Percentiles rank a stretch among this genome's conserved stretches.
Evolutionary conservation across 306 rosid genomes (phyloP).

Genomic region (Castanea sativa): DNA sequence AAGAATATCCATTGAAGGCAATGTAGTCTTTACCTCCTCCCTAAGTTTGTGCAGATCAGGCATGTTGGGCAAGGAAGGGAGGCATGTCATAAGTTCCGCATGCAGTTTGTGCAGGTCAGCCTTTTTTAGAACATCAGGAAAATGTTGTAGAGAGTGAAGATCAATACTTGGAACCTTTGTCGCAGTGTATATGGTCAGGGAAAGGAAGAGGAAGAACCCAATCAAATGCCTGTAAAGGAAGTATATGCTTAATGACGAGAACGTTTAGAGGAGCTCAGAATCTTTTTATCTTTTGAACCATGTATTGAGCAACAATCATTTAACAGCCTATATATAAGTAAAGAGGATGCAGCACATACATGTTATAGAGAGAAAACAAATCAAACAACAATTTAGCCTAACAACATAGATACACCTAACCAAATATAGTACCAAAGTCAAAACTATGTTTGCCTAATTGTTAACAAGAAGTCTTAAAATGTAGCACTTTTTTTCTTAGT

Average conservation of each 20-base stretch:
- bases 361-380: background rate
- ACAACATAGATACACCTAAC: background rate
- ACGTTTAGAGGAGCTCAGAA: background rate
- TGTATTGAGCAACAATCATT: background rate
- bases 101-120: slow-evolving; percentile 76
- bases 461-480: background rate
- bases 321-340: background rate
- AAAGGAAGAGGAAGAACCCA: slow-evolving; percentile 88
- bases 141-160: slow-evolving; percentile 63
- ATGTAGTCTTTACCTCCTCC: slow-evolving; percentile 51
- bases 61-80: slow-evolving; percentile 69
- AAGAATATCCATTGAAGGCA: slow-evolving; percentile 51
- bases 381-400: background rate
- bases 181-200: slow-evolving; percentile 91
- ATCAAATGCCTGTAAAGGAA: slow-evolving; percentile 79
- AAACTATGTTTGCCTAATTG: background rate
- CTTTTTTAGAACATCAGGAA: slow-evolving; percentile 66
- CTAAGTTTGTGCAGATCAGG: slow-evolving; percentile 63
- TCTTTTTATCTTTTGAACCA: background rate
- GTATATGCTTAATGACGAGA: background rate
- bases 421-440: background rate
- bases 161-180: slow-evolving; percentile 74
- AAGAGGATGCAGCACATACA: background rate
- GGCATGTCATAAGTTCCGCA: slow-evolving; percentile 65
- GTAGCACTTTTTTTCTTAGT: background rate